Evolutionary conservation across 345 rosid genomes (phyloP).

Genomic region (Populus simonii): DNA sequence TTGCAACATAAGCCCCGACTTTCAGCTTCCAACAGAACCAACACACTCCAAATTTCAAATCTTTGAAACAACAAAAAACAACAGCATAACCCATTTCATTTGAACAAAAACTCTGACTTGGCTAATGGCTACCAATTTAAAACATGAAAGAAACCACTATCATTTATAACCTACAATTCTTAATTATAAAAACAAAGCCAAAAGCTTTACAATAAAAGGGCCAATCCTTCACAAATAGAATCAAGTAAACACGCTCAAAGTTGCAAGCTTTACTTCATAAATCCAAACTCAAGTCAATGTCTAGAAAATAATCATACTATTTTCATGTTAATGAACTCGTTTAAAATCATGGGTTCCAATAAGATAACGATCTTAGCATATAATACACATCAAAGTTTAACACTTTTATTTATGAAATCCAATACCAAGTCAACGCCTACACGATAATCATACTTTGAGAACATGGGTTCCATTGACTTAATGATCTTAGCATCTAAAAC

Average conservation of each 20-base stretch:
- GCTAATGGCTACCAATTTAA: too few relatives aligned
- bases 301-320: background rate
- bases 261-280: background rate
- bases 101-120: too few relatives aligned
- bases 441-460: background rate
- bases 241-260: background rate
- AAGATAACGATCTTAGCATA: background rate
- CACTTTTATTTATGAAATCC: background rate
- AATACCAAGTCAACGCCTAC: background rate
- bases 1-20: too few relatives aligned
- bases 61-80: too few relatives aligned
- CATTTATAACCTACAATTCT: too few relatives aligned
- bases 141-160: too few relatives aligned
- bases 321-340: background rate
- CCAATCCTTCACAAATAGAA: background rate
- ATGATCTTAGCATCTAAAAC: background rate
- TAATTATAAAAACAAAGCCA: too few relatives aligned
- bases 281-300: background rate
- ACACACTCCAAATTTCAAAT: too few relatives aligned
- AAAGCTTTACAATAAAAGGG: too few relatives aligned
- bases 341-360: background rate
- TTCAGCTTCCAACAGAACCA: too few relatives aligned
- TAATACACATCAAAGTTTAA: background rate
- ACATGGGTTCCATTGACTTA: too few relatives aligned
- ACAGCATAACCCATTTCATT: too few relatives aligned